A percentile compares a stretch with the other conserved stretches of the same genome.
phyloP scores from a whole-genome alignment of 176 grass and related monocot genomes.

The Musa beccarii region DNA sequence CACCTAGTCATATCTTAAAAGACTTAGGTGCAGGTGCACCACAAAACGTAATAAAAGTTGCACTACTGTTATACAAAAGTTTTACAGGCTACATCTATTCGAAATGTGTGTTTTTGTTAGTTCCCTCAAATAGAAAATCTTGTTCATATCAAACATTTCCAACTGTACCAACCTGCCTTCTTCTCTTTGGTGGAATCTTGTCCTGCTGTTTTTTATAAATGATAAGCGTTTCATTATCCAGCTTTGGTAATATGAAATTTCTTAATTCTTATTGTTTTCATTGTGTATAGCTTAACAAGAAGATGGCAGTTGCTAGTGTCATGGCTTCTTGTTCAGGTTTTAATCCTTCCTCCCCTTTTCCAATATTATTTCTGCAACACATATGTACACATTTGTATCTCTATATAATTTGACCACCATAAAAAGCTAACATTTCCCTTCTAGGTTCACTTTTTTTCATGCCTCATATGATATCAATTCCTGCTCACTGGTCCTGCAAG shows the following conservation, averaged over 20 bases:
- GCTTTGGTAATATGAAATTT: neutral
- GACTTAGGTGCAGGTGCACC: too few species aligned
- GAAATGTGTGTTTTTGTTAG: too few species aligned
- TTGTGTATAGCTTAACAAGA: neutral
- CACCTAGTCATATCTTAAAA: too few species aligned
- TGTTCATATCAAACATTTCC: too few species aligned
- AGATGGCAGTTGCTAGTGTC: conserved; percentile 4
- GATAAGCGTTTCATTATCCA: neutral
- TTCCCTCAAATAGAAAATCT: too few species aligned
- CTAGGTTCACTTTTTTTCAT: conserved; percentile 21
- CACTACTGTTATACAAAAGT: too few species aligned
- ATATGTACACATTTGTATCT: neutral
- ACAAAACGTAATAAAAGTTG: too few species aligned
- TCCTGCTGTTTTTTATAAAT: neutral
- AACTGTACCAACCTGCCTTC: too few species aligned
- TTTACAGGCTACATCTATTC: too few species aligned
- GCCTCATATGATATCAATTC: neutral
- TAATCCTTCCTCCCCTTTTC: neutral
- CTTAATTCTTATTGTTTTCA: neutral
- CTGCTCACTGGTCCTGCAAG: conserved; percentile 9
- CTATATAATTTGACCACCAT: neutral
- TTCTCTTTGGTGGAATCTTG: neutral
- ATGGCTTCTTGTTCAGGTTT: conserved; percentile 5
- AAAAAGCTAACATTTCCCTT: neutral
- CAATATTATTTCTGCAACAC: neutral